These are phyloP conservation scores for Pseudocercospora fijiensis DNA, from an alignment of 2,329 filamentous ascomycete species.

Conservation along the genomic window DNA sequence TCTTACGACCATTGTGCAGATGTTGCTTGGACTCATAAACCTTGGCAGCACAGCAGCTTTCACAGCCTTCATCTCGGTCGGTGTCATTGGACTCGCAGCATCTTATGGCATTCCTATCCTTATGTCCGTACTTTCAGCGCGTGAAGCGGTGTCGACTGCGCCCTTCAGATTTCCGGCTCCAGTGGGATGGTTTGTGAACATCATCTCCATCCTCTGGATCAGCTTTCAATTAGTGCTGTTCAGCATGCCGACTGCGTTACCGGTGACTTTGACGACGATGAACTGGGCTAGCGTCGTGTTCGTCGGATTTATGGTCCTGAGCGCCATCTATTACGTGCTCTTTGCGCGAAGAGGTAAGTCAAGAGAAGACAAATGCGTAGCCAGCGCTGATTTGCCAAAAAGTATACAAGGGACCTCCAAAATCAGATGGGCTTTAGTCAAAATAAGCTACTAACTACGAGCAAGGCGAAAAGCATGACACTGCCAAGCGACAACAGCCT, in stretches of 20 bases:
- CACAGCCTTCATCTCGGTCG: constrained; percentile 54
- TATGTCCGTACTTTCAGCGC: constrained; percentile 39
- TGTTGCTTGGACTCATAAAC: constrained; percentile 53
- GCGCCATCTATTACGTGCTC: constrained; percentile 11
- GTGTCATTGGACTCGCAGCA: constrained; percentile 57
- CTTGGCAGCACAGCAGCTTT: constrained; percentile 51
- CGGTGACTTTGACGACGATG: constrained; percentile 53
- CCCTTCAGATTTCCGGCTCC: constrained; percentile 21
- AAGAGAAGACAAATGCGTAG: not conserved
- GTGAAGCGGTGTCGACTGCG: constrained; percentile 23
- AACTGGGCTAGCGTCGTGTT: constrained; percentile 60
- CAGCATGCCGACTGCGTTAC: constrained; percentile 54
- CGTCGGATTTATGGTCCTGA: constrained; percentile 48
- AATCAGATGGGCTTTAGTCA: not conserved
- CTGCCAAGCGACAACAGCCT: not conserved
- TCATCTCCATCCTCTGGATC: constrained; percentile 24
- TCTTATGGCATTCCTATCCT: constrained; percentile 57
- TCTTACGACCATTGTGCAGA: constrained; percentile 48
- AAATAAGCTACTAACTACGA: not conserved
- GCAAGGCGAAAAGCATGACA: not conserved
- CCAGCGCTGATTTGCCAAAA: not conserved
- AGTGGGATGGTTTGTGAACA: not conserved
- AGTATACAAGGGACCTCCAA: not conserved
- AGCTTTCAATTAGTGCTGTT: constrained; percentile 45
- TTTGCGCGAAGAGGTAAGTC: constrained; percentile 17